Conservation (phyloP, 768 basidiomycete genomes). For the Pleurotus tuber-regium region DNA sequence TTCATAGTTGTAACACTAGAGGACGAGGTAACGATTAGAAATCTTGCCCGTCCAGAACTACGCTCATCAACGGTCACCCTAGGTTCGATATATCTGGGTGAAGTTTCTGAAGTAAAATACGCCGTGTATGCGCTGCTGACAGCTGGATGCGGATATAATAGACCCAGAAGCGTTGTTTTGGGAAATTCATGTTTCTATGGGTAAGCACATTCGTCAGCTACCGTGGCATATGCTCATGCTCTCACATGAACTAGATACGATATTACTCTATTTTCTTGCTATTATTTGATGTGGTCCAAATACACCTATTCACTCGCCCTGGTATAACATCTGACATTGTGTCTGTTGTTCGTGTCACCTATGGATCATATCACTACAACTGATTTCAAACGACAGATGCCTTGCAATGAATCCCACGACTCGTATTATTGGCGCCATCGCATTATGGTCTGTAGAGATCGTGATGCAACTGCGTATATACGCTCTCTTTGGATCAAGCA, state of each 20-base stretch:
- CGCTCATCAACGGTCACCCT: too few species aligned
- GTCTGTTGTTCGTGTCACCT: constrained; percentile 23
- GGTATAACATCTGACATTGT: constrained; percentile 33
- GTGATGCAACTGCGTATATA: constrained; percentile 47
- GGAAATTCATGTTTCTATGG: constrained; percentile 42
- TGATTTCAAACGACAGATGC: constrained; percentile 29
- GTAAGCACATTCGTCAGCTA: too few species aligned
- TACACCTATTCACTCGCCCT: constrained; percentile 38
- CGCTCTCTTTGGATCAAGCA: constrained; percentile 38
- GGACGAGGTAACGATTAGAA: constrained; percentile 28
- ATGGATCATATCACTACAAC: neutral
- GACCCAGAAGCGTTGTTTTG: constrained; percentile 30
- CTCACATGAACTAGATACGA: constrained; percentile 34
- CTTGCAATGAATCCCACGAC: constrained; percentile 42
- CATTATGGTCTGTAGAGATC: constrained; percentile 47
- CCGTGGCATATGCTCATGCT: neutral
- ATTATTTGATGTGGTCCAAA: constrained; percentile 43
- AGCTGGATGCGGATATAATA: too few species aligned
- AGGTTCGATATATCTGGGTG: constrained; percentile 42
- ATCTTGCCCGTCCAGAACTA: too few species aligned
- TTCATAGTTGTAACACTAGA: constrained; percentile 28
- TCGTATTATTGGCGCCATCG: constrained; percentile 39
- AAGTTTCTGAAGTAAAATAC: too few species aligned
- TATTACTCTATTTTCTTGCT: constrained; percentile 45
- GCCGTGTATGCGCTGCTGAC: too few species aligned